A percentile compares a stretch with the other conserved stretches of the same genome.
phyloP scores from a whole-genome alignment of 768 basidiomycete genomes.

The Tephrocybe sp. region DNA sequence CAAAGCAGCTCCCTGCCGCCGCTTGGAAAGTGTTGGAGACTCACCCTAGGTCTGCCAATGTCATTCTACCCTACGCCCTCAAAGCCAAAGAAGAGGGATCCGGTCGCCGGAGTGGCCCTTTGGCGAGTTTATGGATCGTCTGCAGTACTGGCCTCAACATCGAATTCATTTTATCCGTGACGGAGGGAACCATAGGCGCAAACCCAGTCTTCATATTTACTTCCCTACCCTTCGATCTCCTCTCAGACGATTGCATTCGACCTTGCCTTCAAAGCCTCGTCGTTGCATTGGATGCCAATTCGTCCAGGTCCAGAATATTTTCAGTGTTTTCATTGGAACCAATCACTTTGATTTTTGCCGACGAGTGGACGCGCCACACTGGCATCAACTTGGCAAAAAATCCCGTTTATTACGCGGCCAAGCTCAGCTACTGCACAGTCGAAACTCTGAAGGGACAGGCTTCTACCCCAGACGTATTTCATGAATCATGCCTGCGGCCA shows the following conservation, averaged over 20 bases:
- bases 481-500: slow-evolving; percentile 37
- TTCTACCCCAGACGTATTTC: slow-evolving; percentile 17
- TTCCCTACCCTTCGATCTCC: slow-evolving; percentile 33
- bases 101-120: neutral
- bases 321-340: slow-evolving; percentile 60
- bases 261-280: slow-evolving; percentile 43
- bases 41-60: slow-evolving; percentile 38
- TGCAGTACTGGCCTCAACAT: slow-evolving; percentile 24
- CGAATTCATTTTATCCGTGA: slow-evolving; percentile 59
- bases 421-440: slow-evolving; percentile 51
- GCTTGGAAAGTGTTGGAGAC: slow-evolving; percentile 34
- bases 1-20: slow-evolving; percentile 31
- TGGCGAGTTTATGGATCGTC: slow-evolving; percentile 34
- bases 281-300: slow-evolving; percentile 24
- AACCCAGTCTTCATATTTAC: slow-evolving; percentile 70
- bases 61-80: slow-evolving; percentile 35
- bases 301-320: slow-evolving; percentile 44
- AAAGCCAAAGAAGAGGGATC: slow-evolving; percentile 25
- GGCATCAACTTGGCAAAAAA: slow-evolving; percentile 30
- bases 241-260: slow-evolving; percentile 33
- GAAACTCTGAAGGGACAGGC: slow-evolving; percentile 30
- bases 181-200: slow-evolving; percentile 47
- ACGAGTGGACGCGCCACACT: slow-evolving; percentile 46
- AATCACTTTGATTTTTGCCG: slow-evolving; percentile 44
- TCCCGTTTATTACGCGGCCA: slow-evolving; percentile 62